phyloP scores from a whole-genome alignment of 2,329 filamentous ascomycete species.

The Arthrobotrys conoides region DNA sequence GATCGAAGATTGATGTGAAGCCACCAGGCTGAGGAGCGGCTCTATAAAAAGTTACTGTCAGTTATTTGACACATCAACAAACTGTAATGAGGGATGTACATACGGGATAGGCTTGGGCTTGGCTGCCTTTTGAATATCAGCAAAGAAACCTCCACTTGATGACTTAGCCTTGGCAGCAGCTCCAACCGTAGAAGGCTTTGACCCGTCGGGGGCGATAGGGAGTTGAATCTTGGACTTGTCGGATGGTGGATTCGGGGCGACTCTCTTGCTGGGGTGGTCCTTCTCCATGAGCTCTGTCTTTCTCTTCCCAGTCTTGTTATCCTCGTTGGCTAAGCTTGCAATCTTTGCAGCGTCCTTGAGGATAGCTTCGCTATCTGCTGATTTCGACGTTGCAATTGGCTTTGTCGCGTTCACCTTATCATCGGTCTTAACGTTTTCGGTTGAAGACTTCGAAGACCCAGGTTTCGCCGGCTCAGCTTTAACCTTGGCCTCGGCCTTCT shows the following conservation, averaged over 20 bases:
- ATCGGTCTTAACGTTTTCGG: constrained; percentile 35
- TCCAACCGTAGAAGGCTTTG: constrained; percentile 7
- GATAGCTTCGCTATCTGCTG: constrained; percentile 48
- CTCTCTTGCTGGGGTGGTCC: constrained; percentile 49
- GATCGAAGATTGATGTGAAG: constrained; percentile 58
- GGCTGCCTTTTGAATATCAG: constrained; percentile 56
- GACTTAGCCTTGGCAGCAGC: constrained; percentile 42
- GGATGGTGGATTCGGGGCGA: constrained; percentile 46
- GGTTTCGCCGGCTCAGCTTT: constrained; percentile 41
- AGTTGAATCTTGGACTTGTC: constrained; percentile 57
- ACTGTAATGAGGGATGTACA: background rate
- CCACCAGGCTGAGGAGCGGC: constrained; percentile 54
- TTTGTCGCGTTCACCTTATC: constrained; percentile 33
- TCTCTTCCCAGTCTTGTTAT: constrained; percentile 47
- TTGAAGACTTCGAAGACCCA: background rate
- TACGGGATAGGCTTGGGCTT: constrained; percentile 56
- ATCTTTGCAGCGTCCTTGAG: constrained; percentile 52
- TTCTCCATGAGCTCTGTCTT: constrained; percentile 50
- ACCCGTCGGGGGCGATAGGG: constrained; percentile 50
- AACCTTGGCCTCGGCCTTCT: constrained; percentile 40
- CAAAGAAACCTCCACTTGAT: constrained; percentile 55
- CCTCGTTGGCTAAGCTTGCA: constrained; percentile 44
- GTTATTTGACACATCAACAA: background rate
- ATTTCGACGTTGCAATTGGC: constrained; percentile 28
- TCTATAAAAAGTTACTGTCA: constrained; percentile 13